A percentile compares a stretch with the other conserved stretches of the same genome.
Evolutionary conservation across 768 basidiomycete species (phyloP).

Genomic region (Suillus placidus): DNA sequence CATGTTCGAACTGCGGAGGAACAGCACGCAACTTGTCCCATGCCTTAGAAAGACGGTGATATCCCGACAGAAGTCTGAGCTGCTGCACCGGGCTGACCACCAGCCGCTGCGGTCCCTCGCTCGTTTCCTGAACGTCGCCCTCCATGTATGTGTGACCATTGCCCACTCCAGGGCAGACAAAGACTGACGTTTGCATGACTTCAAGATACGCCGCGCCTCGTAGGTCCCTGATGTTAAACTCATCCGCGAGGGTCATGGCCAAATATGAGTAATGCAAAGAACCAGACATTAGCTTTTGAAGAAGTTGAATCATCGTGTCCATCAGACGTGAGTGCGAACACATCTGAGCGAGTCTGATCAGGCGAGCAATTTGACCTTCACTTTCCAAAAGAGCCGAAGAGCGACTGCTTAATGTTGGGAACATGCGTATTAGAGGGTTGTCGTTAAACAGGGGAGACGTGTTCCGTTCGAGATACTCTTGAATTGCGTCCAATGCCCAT

Average conservation of each 20-base stretch:
- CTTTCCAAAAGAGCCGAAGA: slow-evolving; percentile 40
- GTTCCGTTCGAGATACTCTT: slow-evolving; percentile 63
- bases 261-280: slow-evolving; percentile 71
- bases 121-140: slow-evolving; percentile 34
- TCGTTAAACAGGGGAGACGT: slow-evolving; percentile 53
- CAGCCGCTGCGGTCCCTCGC: slow-evolving; percentile 48
- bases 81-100: slow-evolving; percentile 61
- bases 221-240: slow-evolving; percentile 60
- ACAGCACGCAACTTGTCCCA: slow-evolving; percentile 66
- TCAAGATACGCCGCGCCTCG: slow-evolving; percentile 71
- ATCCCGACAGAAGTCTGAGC: slow-evolving; percentile 67
- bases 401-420: slow-evolving; percentile 27
- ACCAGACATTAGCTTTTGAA: slow-evolving; percentile 61
- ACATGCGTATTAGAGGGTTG: slow-evolving; percentile 36
- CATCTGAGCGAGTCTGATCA: slow-evolving; percentile 67
- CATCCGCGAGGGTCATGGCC: slow-evolving; percentile 74
- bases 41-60: slow-evolving; percentile 63
- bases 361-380: slow-evolving; percentile 55
- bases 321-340: slow-evolving; percentile 66
- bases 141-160: slow-evolving; percentile 23
- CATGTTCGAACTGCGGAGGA: slow-evolving; percentile 68
- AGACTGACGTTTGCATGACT: slow-evolving; percentile 65
- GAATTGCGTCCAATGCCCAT: slow-evolving; percentile 76
- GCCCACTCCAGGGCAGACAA: slow-evolving; percentile 22
- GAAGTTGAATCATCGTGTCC: slow-evolving; percentile 57